Percentiles rank a stretch among this genome's conserved stretches.
Evolutionary conservation across 495 filamentous ascomycete genomes (phyloP).

Genomic region (Annulohypoxylon moriforme): DNA sequence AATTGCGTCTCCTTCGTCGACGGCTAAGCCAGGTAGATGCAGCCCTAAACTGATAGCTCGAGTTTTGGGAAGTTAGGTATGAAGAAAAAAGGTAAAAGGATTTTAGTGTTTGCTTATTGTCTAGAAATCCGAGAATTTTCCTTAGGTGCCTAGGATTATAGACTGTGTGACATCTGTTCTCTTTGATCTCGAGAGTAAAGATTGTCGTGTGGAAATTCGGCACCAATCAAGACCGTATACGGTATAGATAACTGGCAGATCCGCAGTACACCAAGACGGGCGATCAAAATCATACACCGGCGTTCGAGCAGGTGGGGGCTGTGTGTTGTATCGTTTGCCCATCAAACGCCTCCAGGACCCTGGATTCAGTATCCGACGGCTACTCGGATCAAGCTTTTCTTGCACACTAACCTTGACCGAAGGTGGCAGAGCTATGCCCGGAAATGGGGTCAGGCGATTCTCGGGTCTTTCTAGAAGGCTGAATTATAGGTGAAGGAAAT

Average conservation of each 20-base stretch:
- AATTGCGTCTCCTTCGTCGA: conserved; percentile 11
- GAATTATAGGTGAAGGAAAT: conserved; percentile 18
- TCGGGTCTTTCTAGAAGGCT: conserved; percentile 36
- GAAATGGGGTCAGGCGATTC: conserved; percentile 17
- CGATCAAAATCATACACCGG: conserved; percentile 39
- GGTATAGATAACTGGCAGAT: conserved; percentile 38
- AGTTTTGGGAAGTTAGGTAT: not conserved
- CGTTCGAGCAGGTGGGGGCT: conserved; percentile 33
- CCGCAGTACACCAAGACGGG: conserved; percentile 34
- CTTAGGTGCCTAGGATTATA: not conserved
- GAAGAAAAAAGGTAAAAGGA: not conserved
- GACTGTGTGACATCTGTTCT: conserved; percentile 23
- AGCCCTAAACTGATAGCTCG: conserved; percentile 14
- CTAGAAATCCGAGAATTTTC: conserved; percentile 8
- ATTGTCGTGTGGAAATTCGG: conserved; percentile 28
- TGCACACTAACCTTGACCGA: conserved; percentile 30
- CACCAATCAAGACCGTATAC: conserved; percentile 24
- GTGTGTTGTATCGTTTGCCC: conserved; percentile 27
- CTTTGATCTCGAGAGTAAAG: conserved; percentile 13
- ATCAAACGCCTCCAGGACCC: conserved; percentile 25
- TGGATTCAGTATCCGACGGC: not conserved
- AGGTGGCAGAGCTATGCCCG: conserved; percentile 21
- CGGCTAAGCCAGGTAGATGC: not conserved
- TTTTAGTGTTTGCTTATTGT: conserved; percentile 19
- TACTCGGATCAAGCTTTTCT: conserved; percentile 13